phyloP scores from a whole-genome alignment of 2,329 filamentous ascomycete genomes.

The Curvularia hawaiiensis region DNA sequence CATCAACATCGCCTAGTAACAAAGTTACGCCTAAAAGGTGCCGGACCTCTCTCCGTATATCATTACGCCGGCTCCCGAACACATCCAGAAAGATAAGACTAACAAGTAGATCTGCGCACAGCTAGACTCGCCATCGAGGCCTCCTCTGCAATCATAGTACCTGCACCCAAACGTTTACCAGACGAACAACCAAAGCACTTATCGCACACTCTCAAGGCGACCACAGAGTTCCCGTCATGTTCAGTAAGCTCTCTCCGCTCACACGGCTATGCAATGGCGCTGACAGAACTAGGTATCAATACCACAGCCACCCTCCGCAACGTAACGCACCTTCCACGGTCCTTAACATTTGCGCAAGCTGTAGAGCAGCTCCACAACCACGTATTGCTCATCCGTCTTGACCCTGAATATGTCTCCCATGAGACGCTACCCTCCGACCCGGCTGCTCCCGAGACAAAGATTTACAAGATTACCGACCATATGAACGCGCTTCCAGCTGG shows the following conservation, averaged over 20 bases:
- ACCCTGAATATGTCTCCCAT: slow-evolving; percentile 45
- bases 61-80: background rate
- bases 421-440: slow-evolving; percentile 31
- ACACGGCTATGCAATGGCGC: background rate
- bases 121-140: background rate
- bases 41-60: background rate
- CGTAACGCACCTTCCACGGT: slow-evolving; percentile 39
- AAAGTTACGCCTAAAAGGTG: background rate
- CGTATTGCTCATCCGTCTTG: slow-evolving; percentile 44
- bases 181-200: background rate
- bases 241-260: slow-evolving; percentile 27
- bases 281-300: slow-evolving; percentile 34
- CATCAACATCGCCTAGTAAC: slow-evolving; percentile 7
- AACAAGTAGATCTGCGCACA: background rate
- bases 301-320: slow-evolving; percentile 43
- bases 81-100: background rate
- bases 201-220: background rate
- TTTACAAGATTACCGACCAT: slow-evolving; percentile 46
- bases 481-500: slow-evolving; percentile 45
- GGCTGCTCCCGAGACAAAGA: slow-evolving; percentile 32
- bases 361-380: slow-evolving; percentile 38
- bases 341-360: slow-evolving; percentile 21
- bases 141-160: background rate
- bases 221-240: slow-evolving; percentile 25
- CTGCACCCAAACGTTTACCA: background rate